These are phyloP conservation scores for Didymella segeticola DNA, from an alignment of 2,329 filamentous ascomycete genomes.

Conservation along the genomic window DNA sequence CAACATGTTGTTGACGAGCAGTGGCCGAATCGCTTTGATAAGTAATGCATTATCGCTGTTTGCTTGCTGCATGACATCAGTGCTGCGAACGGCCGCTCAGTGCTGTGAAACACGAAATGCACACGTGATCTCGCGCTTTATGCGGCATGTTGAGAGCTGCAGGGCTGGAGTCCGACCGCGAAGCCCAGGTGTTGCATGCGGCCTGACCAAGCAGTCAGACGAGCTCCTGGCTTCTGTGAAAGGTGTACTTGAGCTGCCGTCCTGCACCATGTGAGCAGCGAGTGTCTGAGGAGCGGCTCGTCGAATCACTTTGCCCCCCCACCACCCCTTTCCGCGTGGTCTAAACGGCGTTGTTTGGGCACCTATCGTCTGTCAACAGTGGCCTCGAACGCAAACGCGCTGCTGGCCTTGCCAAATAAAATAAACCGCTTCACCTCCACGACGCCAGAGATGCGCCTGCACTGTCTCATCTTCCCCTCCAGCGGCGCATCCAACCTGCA, in stretches of 20 bases:
- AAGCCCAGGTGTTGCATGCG: conserved; percentile 7
- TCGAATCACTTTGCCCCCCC: background rate
- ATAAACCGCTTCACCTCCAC: conserved; percentile 17
- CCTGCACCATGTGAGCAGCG: conserved; percentile 4
- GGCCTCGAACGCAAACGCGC: conserved; percentile 24
- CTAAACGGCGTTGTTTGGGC: conserved; percentile 16
- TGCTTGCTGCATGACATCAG: conserved; percentile 3
- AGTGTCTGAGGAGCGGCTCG: background rate
- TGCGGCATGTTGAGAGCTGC: conserved; percentile 2
- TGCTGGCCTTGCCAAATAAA: conserved; percentile 31
- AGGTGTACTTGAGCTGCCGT: conserved; percentile 3
- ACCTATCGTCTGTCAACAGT: conserved; percentile 14
- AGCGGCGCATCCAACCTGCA: conserved; percentile 26
- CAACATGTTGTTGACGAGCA: background rate
- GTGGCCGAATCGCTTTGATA: background rate
- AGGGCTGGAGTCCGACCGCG: conserved; percentile 8
- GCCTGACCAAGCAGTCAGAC: conserved; percentile 18
- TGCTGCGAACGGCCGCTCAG: conserved; percentile 2
- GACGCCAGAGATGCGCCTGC: conserved; percentile 43
- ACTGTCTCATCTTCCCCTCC: conserved; percentile 21
- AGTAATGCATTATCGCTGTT: too few relatives aligned
- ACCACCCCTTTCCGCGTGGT: conserved; percentile 9
- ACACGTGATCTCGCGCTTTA: conserved; percentile 18
- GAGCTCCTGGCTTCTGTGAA: background rate
- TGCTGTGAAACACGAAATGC: background rate